These are phyloP conservation scores for Fragaria iinumae DNA, from an alignment of 306 rosid genomes.

Conservation along the genomic window DNA sequence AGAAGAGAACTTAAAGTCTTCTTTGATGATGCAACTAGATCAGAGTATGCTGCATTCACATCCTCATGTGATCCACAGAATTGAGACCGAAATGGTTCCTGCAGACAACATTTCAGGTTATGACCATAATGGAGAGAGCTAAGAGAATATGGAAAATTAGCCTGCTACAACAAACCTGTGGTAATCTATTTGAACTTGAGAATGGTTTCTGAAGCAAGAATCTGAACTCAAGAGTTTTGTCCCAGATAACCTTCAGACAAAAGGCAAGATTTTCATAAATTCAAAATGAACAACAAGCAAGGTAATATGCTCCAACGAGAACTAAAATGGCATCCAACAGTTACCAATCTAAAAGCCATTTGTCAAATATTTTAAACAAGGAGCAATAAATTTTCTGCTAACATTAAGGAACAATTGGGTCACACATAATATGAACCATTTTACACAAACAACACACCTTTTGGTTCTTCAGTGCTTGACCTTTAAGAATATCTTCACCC, in stretches of 20 bases:
- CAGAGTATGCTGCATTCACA: conserved; percentile 58
- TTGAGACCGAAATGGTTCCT: conserved; percentile 68
- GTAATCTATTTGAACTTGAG: conserved; percentile 83
- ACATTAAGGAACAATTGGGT: background rate
- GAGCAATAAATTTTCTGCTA: background rate
- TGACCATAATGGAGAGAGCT: conserved; percentile 22
- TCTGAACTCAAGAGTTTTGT: conserved; percentile 82
- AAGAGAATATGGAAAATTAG: background rate
- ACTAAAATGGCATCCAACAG: background rate
- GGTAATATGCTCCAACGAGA: background rate
- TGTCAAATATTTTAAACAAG: background rate
- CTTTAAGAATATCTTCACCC: conserved; percentile 84
- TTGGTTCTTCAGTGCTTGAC: conserved; percentile 83
- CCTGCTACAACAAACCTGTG: conserved; percentile 54
- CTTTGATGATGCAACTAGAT: conserved; percentile 61
- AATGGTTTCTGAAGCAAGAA: conserved; percentile 79
- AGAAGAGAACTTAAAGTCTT: conserved; percentile 68
- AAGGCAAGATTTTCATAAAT: conserved; percentile 1
- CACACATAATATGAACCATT: background rate
- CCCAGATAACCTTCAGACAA: conserved; percentile 71
- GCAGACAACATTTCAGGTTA: conserved; percentile 32
- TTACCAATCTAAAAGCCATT: background rate
- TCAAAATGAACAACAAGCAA: conserved; percentile 4
- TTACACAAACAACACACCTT: conserved; percentile 46
- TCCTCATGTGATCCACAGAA: conserved; percentile 58